Conservation (phyloP, 169 alveolate species). For the Hepatocystis sp. region DNA sequence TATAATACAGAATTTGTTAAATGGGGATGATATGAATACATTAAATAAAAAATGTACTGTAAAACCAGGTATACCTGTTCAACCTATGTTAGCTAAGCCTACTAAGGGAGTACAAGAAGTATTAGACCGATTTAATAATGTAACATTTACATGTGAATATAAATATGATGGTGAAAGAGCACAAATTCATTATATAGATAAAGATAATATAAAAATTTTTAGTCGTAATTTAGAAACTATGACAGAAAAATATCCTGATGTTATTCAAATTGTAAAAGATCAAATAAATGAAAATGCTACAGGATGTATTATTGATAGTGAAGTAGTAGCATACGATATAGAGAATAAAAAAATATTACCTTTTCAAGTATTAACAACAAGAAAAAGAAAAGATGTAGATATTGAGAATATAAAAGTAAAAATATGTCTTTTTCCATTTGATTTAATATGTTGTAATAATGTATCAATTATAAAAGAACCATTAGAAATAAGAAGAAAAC, state of each 20-base stretch:
- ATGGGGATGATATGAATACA: slow-evolving; percentile 85
- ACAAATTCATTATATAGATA: slow-evolving; percentile 93
- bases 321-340: slow-evolving; percentile 97
- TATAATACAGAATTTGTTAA: slow-evolving; percentile 91
- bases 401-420: slow-evolving; percentile 91
- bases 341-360: slow-evolving; percentile 94
- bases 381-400: slow-evolving; percentile 96
- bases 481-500: slow-evolving; percentile 80
- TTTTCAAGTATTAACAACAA: slow-evolving; percentile 94
- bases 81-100: slow-evolving; percentile 99
- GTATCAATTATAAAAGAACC: slow-evolving; percentile 84
- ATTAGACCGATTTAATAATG: slow-evolving; percentile 91
- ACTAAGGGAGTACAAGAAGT: slow-evolving; percentile 91
- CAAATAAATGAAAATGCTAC: slow-evolving; percentile 79
- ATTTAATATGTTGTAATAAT: slow-evolving; percentile 92
- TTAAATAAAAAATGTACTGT: slow-evolving; percentile 92
- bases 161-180: slow-evolving; percentile 99
- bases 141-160: slow-evolving; percentile 97
- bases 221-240: slow-evolving; percentile 95
- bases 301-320: slow-evolving; percentile 96
- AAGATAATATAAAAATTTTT: slow-evolving; percentile 86
- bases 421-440: slow-evolving; percentile 95
- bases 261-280: slow-evolving; percentile 78
- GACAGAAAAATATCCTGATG: slow-evolving; percentile 85
- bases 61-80: slow-evolving; percentile 98